Evolutionary conservation across 2,329 filamentous ascomycete species (phyloP).

Genomic region (Ascochyta viciae-villosae): DNA sequence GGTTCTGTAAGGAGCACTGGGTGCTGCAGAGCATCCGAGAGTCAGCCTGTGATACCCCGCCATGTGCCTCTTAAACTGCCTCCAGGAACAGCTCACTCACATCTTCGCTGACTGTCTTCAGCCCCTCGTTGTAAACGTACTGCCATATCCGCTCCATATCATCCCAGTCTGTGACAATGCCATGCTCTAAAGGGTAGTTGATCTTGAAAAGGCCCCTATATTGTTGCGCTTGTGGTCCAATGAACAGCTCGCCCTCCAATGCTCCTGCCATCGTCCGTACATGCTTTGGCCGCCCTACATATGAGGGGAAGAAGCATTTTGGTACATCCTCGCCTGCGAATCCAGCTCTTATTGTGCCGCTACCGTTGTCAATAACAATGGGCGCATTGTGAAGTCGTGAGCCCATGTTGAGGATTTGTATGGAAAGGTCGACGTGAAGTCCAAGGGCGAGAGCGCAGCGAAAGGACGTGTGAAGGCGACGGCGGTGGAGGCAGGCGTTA

Average conservation of each 20-base stretch:
- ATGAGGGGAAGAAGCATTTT: conserved; percentile 97
- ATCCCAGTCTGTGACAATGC: conserved; percentile 99
- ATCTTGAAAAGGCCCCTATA: conserved; percentile 94
- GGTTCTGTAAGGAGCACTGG: conserved; percentile 96
- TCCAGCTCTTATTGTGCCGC: conserved; percentile 93
- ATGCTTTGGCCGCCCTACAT: conserved; percentile 95
- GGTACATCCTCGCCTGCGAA: conserved; percentile 96
- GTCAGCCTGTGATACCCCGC: conserved; percentile 21
- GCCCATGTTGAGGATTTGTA: conserved; percentile 57
- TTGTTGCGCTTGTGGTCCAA: conserved; percentile 90
- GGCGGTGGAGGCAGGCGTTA: conserved; percentile 17
- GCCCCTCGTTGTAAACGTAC: conserved; percentile 92
- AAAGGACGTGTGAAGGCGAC: background rate
- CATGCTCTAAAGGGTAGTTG: conserved; percentile 92
- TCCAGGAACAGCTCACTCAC: conserved; percentile 55
- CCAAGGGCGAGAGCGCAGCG: background rate
- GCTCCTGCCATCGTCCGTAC: conserved; percentile 93
- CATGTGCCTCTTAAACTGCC: conserved; percentile 6
- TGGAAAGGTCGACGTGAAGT: background rate
- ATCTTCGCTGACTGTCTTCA: conserved; percentile 98
- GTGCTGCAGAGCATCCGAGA: conserved; percentile 63
- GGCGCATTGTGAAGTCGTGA: conserved; percentile 92
- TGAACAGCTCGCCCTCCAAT: conserved; percentile 95
- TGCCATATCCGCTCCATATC: conserved; percentile 99
- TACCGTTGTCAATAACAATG: conserved; percentile 98